Percentiles rank a stretch among this genome's conserved stretches.
Evolutionary conservation across 2,329 filamentous ascomycete genomes (phyloP).

Genomic region (Venturia aucupariae): DNA sequence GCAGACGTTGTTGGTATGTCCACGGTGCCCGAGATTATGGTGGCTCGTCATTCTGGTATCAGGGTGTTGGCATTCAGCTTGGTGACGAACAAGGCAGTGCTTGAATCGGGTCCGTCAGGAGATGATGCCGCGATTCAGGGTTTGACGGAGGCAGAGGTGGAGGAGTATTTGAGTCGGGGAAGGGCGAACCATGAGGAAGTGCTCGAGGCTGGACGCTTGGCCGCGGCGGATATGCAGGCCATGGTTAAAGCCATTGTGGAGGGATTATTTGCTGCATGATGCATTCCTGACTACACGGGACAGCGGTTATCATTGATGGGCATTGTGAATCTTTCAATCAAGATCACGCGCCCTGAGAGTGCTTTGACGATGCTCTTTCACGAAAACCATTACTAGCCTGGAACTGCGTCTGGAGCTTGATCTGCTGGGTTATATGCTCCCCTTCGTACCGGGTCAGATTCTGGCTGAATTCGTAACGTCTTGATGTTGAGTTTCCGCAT

Average conservation of each 20-base stretch:
- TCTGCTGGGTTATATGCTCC: neutral
- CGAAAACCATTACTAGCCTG: neutral
- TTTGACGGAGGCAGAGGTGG: constrained; percentile 42
- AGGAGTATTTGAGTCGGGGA: constrained; percentile 47
- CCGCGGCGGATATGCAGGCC: constrained; percentile 54
- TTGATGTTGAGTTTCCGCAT: neutral
- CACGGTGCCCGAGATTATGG: constrained; percentile 59
- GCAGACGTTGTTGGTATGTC: constrained; percentile 66
- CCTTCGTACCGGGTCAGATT: neutral
- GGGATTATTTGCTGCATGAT: constrained; percentile 1
- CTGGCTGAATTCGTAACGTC: neutral
- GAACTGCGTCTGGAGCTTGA: neutral
- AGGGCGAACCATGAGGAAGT: constrained; percentile 59
- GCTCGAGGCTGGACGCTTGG: constrained; percentile 49
- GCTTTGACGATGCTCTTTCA: neutral
- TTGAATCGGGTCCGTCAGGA: constrained; percentile 49
- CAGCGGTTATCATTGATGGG: neutral
- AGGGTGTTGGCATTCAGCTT: constrained; percentile 55
- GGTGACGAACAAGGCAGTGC: constrained; percentile 55
- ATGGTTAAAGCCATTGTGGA: constrained; percentile 8
- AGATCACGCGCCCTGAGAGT: neutral
- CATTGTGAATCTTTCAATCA: neutral
- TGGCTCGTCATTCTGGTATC: constrained; percentile 55
- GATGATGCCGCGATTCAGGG: constrained; percentile 46
- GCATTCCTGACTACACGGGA: no score